Conservation (phyloP, 176 grass and related monocot genomes). For the bread wheat (Triticum aestivum) region IWGSC_CS_RefSeq_v2.1 NC_057813.1:734209969-734210468, state of each 20-base stretch:
- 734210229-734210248: constrained; percentile 81
- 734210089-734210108: neutral
- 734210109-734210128: neutral
- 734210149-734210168: neutral
- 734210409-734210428: neutral
- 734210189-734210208: constrained; percentile 53
- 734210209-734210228: constrained; percentile 89
- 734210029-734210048: too few species aligned
- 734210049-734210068: too few species aligned
- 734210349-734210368: constrained; percentile 37
- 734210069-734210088: too few species aligned
- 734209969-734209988: too few species aligned
- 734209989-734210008: too few species aligned
- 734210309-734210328: constrained; percentile 59
- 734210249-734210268: constrained; percentile 84
- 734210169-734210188: neutral
- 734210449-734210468: too few species aligned
- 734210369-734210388: neutral
- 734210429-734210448: neutral
- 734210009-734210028: too few species aligned
- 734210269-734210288: constrained; percentile 87
- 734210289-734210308: constrained; percentile 52
- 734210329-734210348: constrained; percentile 73
- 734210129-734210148: neutral
- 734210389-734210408: neutral